Evolutionary conservation across 768 basidiomycete species (phyloP).

Genomic region (Antrodiella citrinella): DNA sequence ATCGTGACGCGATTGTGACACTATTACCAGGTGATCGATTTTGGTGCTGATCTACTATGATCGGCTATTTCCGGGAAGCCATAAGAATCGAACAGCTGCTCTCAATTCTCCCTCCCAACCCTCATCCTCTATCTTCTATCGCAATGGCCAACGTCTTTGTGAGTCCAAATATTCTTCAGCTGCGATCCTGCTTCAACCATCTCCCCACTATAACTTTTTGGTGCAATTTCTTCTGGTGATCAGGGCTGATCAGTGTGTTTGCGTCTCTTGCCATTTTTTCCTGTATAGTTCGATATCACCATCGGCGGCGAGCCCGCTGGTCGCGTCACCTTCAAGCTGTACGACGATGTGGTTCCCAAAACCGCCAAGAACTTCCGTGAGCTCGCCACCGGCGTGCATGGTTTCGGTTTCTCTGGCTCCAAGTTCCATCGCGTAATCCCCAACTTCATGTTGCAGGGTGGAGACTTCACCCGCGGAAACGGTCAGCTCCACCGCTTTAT

Average conservation of each 20-base stretch:
- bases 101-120: conserved; percentile 6
- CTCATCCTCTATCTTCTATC: conserved; percentile 4
- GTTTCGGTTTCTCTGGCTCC: conserved; percentile 40
- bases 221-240: background rate
- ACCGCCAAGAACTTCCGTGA: conserved; percentile 50
- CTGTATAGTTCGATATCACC: conserved; percentile 23
- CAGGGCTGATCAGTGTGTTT: background rate
- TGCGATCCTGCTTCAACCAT: background rate
- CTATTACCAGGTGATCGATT: conserved; percentile 7
- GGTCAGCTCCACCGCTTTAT: background rate
- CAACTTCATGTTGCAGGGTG: conserved; percentile 80
- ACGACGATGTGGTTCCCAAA: conserved; percentile 40
- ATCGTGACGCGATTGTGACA: background rate
- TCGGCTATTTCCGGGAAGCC: conserved; percentile 9
- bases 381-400: conserved; percentile 41
- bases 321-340: conserved; percentile 49
- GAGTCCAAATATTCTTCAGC: conserved; percentile 12
- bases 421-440: conserved; percentile 59
- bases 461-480: conserved; percentile 59
- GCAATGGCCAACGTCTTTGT: conserved; percentile 27
- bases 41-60: conserved; percentile 11
- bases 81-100: background rate
- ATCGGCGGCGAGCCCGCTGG: conserved; percentile 23
- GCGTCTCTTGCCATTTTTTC: background rate
- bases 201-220: background rate